Percentiles rank a stretch among this genome's conserved stretches.
Evolutionary conservation across 129 eudicot species (phyloP).

Genomic region (sunflower (Helianthus annuus)): DNA sequence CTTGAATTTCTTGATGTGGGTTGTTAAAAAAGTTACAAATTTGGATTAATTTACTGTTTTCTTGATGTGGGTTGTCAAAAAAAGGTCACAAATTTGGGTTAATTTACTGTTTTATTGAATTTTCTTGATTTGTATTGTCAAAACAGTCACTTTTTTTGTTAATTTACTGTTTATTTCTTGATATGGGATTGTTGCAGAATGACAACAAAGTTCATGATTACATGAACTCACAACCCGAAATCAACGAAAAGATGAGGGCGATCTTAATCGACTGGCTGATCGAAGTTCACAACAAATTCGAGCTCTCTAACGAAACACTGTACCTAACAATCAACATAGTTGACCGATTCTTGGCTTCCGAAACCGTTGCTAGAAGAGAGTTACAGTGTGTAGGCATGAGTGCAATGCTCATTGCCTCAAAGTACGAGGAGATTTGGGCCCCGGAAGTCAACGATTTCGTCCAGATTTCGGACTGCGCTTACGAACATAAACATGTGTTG

Average conservation of each 20-base stretch:
- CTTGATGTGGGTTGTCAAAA: not conserved
- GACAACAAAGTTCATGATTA: conserved; percentile 60
- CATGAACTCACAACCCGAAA: conserved; percentile 70
- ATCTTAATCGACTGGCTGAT: conserved; percentile 83
- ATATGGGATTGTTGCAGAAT: conserved; percentile 37
- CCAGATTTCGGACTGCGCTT: conserved; percentile 31
- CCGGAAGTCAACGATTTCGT: conserved; percentile 20
- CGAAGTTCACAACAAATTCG: conserved; percentile 80
- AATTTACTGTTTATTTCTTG: not conserved
- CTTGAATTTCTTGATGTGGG: no score
- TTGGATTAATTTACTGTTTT: not conserved
- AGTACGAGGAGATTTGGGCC: conserved; percentile 24
- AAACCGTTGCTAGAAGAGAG: conserved; percentile 60
- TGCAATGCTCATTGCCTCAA: conserved; percentile 39
- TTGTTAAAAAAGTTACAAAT: no score
- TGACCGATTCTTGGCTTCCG: conserved; percentile 67
- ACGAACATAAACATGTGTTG: conserved; percentile 23
- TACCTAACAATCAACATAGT: conserved; percentile 81
- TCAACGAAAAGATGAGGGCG: conserved; percentile 80
- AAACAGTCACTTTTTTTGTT: no score
- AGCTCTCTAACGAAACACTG: conserved; percentile 69
- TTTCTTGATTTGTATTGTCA: no score
- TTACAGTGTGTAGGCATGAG: conserved; percentile 79
- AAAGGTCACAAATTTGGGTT: no score
- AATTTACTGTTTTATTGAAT: no score